phyloP scores from a whole-genome alignment of 306 rosid genomes.

The Lagenaria siceraria region DNA sequence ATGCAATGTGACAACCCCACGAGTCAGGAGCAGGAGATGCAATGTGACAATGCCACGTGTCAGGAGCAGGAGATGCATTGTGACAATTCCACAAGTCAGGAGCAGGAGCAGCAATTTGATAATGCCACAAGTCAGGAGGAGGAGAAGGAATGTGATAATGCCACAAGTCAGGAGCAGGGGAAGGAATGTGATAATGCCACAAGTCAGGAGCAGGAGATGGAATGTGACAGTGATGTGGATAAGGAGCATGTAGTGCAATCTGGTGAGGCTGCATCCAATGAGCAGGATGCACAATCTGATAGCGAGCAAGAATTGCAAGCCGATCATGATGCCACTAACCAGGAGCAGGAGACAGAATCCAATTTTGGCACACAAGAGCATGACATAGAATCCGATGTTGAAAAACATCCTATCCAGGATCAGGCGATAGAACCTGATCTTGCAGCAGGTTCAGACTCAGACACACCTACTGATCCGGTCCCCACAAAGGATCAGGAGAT shows the following conservation, averaged over 20 bases:
- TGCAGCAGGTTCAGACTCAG: background rate
- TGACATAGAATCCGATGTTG: background rate
- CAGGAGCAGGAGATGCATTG: background rate
- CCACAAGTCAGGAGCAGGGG: background rate
- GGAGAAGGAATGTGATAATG: background rate
- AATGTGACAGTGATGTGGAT: background rate
- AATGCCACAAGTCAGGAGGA: background rate
- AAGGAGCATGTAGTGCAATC: background rate
- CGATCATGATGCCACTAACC: background rate
- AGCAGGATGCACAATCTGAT: background rate
- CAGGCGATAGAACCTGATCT: background rate
- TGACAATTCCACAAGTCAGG: background rate
- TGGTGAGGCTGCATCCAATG: background rate
- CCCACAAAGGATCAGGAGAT: background rate
- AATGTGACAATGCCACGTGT: background rate
- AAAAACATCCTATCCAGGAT: background rate
- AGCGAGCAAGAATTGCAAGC: slow-evolving; percentile 1
- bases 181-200: background rate
- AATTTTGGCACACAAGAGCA: background rate
- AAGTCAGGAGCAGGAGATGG: slow-evolving; percentile 3
- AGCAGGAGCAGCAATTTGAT: background rate
- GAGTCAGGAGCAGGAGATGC: background rate
- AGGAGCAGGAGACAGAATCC: background rate
- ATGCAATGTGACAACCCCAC: background rate
- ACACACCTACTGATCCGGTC: background rate